These are phyloP conservation scores for Saccharomyces hybrid DNA, from an alignment of 1,139 yeast genomes.

Conservation along the genomic window DNA sequence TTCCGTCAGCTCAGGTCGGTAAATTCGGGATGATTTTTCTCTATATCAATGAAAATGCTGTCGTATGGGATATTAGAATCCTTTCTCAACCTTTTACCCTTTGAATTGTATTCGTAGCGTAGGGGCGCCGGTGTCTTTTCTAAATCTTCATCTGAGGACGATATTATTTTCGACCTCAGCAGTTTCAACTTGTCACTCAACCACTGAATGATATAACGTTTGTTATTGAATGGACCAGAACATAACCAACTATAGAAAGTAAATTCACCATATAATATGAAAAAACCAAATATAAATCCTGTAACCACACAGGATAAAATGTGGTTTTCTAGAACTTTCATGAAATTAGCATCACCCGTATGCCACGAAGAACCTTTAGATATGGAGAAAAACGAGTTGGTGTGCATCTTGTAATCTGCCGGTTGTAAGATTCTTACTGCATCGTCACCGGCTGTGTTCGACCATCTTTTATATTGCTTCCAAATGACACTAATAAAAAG, in stretches of 20 bases:
- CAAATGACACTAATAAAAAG: constrained; percentile 76
- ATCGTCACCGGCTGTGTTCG: constrained; percentile 49
- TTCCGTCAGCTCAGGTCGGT: constrained; percentile 12
- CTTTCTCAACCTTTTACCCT: constrained; percentile 15
- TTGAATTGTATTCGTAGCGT: constrained; percentile 1
- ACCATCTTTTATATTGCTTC: constrained; percentile 83
- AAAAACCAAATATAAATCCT: constrained; percentile 55
- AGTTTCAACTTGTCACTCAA: neutral
- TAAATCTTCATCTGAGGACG: neutral
- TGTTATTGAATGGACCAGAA: constrained; percentile 3
- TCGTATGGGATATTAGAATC: constrained; percentile 19
- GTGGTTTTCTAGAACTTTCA: constrained; percentile 64
- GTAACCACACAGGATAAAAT: constrained; percentile 58
- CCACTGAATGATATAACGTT: neutral
- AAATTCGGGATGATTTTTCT: constrained; percentile 11
- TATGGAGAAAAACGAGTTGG: constrained; percentile 59
- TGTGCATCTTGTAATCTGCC: constrained; percentile 54
- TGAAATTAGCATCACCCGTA: constrained; percentile 69
- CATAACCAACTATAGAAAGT: constrained; percentile 44
- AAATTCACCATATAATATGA: constrained; percentile 55
- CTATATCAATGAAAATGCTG: constrained; percentile 15
- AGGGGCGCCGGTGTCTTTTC: neutral
- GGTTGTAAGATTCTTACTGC: constrained; percentile 63
- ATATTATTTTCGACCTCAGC: neutral
- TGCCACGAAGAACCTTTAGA: constrained; percentile 88